Base-by-base conservation (phyloP, 176 grass and related monocot genomes). In the Rhynchospora breviuscula region DNA sequence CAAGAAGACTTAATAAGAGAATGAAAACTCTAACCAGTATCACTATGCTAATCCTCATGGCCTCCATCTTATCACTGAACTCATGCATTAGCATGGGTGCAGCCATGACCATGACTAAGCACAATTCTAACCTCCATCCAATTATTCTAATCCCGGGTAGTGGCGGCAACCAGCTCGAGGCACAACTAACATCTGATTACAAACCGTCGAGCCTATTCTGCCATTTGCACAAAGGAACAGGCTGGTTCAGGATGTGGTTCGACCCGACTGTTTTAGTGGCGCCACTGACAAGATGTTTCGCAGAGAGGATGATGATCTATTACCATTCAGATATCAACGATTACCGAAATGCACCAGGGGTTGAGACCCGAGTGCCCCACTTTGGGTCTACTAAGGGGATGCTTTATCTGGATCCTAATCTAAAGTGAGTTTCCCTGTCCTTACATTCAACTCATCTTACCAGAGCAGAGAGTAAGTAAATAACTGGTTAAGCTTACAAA, bases 221-320 rank as follows among this genome's bases (percentile, higher is more conserved):
- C 87, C 71, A 53, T 12, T 58, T 85, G 25, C 85, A 85, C 4
- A 83, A 80, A 4, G 83, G 54, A 59, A 84, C 71, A 29, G 91
- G 91, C 0, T 98, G 95, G 95, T 98, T 91, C 88, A 87, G 91
- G 59, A 63, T 98, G 52, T 98, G 95, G 95, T 98, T 98, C 68
- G 89, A 98, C 59, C 86, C 89, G 6, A 88, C 92, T 22, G 95
- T 95, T 40, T 31, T 98, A 14, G 63, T 98, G 10, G 85, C 90
- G 15, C 72, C 89, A 0, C 26, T 95, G 85, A 95, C 91, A 56
- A 22, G 63, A 48, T 94, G 95, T 87, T 98, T 98, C 86, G 90
- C 95, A 19, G 90, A 98, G 73, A 77, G 90, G 1, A 85, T 98
- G 86, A 90, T 2, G 66, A 79, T 98, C 46, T 73, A 45, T 77